These are phyloP conservation scores for Cymbopogon flexuosus DNA, from an alignment of 202 grass and related monocot species.

Conservation along the genomic window DNA sequence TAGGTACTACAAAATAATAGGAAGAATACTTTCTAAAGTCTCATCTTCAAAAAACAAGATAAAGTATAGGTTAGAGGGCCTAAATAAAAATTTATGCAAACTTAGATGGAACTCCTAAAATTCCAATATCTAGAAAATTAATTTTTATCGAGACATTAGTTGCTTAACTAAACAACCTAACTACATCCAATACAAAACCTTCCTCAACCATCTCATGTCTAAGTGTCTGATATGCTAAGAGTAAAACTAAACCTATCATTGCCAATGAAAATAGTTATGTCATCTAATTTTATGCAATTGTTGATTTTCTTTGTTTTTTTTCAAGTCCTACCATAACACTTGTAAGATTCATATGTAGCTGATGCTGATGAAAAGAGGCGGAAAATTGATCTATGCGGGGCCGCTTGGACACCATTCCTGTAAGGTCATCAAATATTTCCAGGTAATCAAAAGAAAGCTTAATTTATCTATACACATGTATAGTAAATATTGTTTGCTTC, in stretches of 20 bases:
- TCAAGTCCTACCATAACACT: no score
- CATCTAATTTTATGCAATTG: background rate
- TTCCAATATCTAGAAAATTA: background rate
- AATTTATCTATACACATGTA: background rate
- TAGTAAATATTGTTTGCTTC: no score
- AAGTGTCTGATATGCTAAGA: background rate
- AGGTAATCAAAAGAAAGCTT: slow-evolving; percentile 28
- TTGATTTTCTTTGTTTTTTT: no score
- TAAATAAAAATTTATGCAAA: background rate
- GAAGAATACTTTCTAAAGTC: background rate
- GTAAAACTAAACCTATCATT: background rate
- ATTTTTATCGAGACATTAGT: background rate
- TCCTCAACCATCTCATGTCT: background rate
- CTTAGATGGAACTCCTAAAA: background rate
- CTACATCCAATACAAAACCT: background rate
- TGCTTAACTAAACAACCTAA: background rate
- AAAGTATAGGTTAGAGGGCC: background rate
- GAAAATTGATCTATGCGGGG: slow-evolving; percentile 28
- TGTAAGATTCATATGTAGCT: slow-evolving; percentile 41
- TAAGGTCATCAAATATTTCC: slow-evolving; percentile 73
- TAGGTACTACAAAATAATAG: background rate
- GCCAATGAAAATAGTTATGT: background rate
- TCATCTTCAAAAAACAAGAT: background rate
- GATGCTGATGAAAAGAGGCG: slow-evolving; percentile 84
- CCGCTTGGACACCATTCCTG: slow-evolving; percentile 55